Evolutionary conservation across 257 asterid species (phyloP), one percentile per base, ranked within the genome.

Genomic region (Agastache rugosa): DNA sequence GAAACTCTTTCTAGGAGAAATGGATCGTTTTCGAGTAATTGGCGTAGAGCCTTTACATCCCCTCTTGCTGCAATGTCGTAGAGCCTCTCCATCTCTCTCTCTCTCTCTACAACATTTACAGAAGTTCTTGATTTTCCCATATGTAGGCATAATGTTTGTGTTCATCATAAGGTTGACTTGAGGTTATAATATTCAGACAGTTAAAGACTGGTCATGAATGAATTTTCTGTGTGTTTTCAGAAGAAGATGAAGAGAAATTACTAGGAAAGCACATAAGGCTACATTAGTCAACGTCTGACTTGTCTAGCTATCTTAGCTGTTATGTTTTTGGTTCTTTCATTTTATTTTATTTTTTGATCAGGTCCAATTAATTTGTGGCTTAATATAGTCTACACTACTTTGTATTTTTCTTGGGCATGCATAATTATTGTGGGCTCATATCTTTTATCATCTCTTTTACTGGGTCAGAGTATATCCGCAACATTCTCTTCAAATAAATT

Each of bases 61-160:
- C 88, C 84, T 1, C 1, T 50, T 39, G 71, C 72, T 69, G 90
- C 88, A 22, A 85, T 84, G 1, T 83, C 84, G 69, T 75, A 83
- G 1, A 88, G 80, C 51, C 34, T 17, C 11, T 73, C 79, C 83
- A 73, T 79, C 42, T 59, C 72, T 37, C 34, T 29, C 62, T 65
- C 35, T 14, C 14, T 37, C 45, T 29, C 69, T 55, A 35, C 9
- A 72, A 42, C 1, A 60, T 3, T 8, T 44, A 10, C 63, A n/a
- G 2, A 67, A 14, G 27, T 29, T 58, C 23, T 67, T 69, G 50
- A 11, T 4, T 10, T 56, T 27, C 16, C 5, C 41, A 12, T 66
- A 47, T 64, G 16, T 3, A 6, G 31, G n/a, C 14, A n/a, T n/a
- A n/a, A n/a, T n/a, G n/a, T 58, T 72, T n/a, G 11, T 54, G 54